These are phyloP conservation scores for Fraxinus latifolia DNA, from an alignment of 305 asterid genomes.

Conservation along the genomic window DNA sequence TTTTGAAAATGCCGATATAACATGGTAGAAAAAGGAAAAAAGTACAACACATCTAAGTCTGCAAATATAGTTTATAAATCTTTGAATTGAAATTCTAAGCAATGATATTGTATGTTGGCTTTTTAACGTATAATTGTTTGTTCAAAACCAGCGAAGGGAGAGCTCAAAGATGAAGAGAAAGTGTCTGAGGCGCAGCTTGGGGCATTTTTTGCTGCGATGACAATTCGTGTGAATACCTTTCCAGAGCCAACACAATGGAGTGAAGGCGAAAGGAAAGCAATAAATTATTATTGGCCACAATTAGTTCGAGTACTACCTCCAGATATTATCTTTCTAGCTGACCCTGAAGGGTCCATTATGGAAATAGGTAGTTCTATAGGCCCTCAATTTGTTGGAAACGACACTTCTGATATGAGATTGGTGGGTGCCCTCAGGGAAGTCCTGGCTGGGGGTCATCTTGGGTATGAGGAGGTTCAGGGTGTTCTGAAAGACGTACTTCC, in stretches of 20 bases:
- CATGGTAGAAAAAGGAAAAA: background rate
- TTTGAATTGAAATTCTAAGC: background rate
- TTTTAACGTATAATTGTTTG: constrained; percentile 13
- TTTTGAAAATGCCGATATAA: background rate
- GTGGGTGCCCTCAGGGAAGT: constrained; percentile 97
- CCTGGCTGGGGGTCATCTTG: constrained; percentile 93
- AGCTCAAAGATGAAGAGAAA: constrained; percentile 65
- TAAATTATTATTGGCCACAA: constrained; percentile 83
- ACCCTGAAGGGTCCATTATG: constrained; percentile 90
- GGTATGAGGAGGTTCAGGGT: constrained; percentile 96
- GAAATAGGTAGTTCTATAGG: constrained; percentile 74
- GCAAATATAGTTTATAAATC: background rate
- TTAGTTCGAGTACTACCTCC: constrained; percentile 65
- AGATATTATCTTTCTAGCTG: constrained; percentile 77
- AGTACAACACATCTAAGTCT: background rate
- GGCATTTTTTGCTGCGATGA: constrained; percentile 93
- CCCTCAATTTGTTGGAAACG: constrained; percentile 69
- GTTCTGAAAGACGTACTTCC: constrained; percentile 85
- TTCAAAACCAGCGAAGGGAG: constrained; percentile 63
- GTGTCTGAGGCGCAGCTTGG: constrained; percentile 93
- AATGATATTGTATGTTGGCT: background rate
- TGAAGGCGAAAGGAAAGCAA: constrained; percentile 88
- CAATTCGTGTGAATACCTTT: constrained; percentile 85
- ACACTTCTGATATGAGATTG: constrained; percentile 84
- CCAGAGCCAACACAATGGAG: constrained; percentile 97